A percentile compares a stretch with the other conserved stretches of the same genome.
Evolutionary conservation across 1,284 basidiomycete genomes (phyloP).

Genomic region (Inonotus obliquus): DNA sequence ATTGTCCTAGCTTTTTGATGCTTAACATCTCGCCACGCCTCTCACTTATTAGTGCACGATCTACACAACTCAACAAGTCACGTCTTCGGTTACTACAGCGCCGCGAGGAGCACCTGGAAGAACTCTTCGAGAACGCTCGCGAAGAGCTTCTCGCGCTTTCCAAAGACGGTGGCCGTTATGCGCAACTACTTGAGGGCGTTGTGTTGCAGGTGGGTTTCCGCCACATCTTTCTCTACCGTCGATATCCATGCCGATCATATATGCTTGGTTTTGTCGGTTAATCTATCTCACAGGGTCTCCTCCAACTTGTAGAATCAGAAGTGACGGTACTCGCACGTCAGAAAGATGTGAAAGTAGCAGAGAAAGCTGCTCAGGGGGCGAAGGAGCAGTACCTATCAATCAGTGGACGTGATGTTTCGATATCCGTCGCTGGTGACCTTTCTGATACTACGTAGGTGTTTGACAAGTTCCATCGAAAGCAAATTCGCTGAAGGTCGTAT

Average conservation of each 20-base stretch:
- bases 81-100: slow-evolving; percentile 88
- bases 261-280: slow-evolving; percentile 32
- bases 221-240: slow-evolving; percentile 19
- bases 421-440: slow-evolving; percentile 64
- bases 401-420: slow-evolving; percentile 65
- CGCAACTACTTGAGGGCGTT: slow-evolving; percentile 73
- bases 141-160: slow-evolving; percentile 60
- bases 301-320: slow-evolving; percentile 64
- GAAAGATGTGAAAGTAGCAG: slow-evolving; percentile 52
- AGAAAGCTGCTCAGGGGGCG: slow-evolving; percentile 62
- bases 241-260: slow-evolving; percentile 22
- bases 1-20: neutral
- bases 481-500: neutral
- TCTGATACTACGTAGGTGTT: slow-evolving; percentile 60
- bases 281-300: slow-evolving; percentile 36
- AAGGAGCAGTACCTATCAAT: slow-evolving; percentile 64
- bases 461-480: neutral
- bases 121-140: slow-evolving; percentile 80
- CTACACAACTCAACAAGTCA: slow-evolving; percentile 94
- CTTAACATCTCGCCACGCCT: neutral
- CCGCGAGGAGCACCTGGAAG: slow-evolving; percentile 89
- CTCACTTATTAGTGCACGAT: slow-evolving; percentile 70
- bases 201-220: slow-evolving; percentile 65
- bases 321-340: slow-evolving; percentile 60
- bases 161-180: slow-evolving; percentile 68